Base-by-base conservation (phyloP, 306 rosid species). In the Vigna angularis region DNA sequence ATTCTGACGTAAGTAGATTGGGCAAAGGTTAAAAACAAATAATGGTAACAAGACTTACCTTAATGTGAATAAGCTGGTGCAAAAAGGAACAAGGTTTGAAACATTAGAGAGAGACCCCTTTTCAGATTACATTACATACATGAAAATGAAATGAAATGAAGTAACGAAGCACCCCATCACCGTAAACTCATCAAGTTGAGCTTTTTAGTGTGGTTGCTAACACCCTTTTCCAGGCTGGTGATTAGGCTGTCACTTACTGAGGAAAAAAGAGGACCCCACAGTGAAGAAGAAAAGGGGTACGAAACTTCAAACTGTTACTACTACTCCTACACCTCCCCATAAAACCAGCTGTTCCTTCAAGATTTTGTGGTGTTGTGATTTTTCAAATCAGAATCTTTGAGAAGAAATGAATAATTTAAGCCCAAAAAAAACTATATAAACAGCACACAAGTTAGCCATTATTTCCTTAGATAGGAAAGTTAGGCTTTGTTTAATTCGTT, bases 191-290 rank as follows among this genome's bases (percentile, higher is more conserved):
- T 48, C 69, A 82, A 83, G 83, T 40, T 56, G 77, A 78, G 80
- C 17, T 40, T 83, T 83, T 67, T 56, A 58, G 82, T 6, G 80
- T 78, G 71, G 67, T 49, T 24, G 50, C 72, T 58, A 83, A 26
- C 80, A 26, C 80, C 72, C 36, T 52, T 30, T 83, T 73, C 80
- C 83, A 78, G 83, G 83, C 83, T 83, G 86, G 36, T 66, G 58
- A 82, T 77, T 30, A 82, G 86, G 79, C 82, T 82, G 86, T 82
- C 79, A 72, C 34, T 28, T 20, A 47, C 71, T 76, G 70, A 77
- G 74, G 61, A 53, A 28, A 64, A 63, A 56, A 48, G 66, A 59
- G 83, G 83, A 67, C 73, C 83, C 86, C 86, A 78, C 86, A 58
- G 0, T n/a, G 36, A 49, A 52, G 64, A 58, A 69, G 78, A 56